Base-by-base conservation (phyloP, 148 eudicot genomes). In the Arctostaphylos glauca region DNA sequence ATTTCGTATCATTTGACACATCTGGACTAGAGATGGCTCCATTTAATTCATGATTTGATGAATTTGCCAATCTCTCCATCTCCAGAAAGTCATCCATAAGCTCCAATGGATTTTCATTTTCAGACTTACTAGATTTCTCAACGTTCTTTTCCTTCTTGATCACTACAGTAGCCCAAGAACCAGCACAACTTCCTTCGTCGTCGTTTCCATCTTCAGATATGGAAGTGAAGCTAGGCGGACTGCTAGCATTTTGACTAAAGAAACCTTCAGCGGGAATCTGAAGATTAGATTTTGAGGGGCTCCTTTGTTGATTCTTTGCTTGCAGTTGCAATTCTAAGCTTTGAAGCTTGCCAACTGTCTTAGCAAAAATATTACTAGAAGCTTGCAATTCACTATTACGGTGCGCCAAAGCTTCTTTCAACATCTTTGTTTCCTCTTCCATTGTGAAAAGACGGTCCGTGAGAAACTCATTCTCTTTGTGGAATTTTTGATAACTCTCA, bases 51-150 rank as follows among this genome's bases (percentile, higher is more conserved):
- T 31, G 38, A 31, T 87, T 87, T 50, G 98, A 84, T 48, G 77
- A 84, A 84, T 86, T 74, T 68, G 99, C 99, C 84, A 97, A 89
- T 85, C 93, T 97, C 88, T 97, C 99, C 99, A 97, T 97, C 88
- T 97, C 99, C 85, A 94, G 82, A 82, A 97, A 97, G 86, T 97
- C 99, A 84, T 97, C 96, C 99, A 97, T 97, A 41, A 97, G 97
- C 87, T 93, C 98, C 81, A 94, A 82, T 62, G 88, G 95, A 80
- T 81, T 92, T 70, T 91, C 85, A 82, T 76, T 94, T 75, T 93
- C 97, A 81, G 92, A 67, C 84, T 88, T 92, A 68, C 47, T 72
- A 55, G 90, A 71, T 85, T 85, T 92, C 71, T 90, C 93, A 81
- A 58, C 67, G 84, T 74, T 89, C 84, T 89, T 91, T 4, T 86